Base-by-base conservation (phyloP, 2,329 filamentous ascomycete genomes). In the Sporothrix brasiliensis region DNA sequence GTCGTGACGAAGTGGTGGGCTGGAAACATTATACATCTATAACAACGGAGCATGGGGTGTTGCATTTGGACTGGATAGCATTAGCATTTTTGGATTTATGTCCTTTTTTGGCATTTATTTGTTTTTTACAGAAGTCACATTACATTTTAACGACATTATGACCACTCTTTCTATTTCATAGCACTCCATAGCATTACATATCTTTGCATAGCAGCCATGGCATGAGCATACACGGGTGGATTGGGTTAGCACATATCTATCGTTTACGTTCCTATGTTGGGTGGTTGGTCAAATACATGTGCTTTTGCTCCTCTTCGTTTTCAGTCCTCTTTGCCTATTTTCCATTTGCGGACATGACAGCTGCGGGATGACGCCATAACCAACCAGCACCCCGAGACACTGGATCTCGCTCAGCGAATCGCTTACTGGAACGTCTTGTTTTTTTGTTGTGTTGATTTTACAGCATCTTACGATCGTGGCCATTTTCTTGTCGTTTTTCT, bases 1-100 rank as follows among this genome's bases (percentile, higher is more conserved):
- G 71, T 82, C 81, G 19, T 82, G 71, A 54, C 1, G 10, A 13
- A 6, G 60, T 14, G 13, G n/a, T 0, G 13, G 14, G 16, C 41
- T 7, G 44, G 27, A 9, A 24, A 44, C 44, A 41, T 27, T n/a
- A 67, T 53, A 54, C n/a, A 34, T 34, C 3, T 30, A 16, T 16
- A 16, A 44, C 11, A 41, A 58, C 9, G 58, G 58, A 61, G 21
- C 52, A 67, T 67, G 2, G n/a, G 52, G 11, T 16, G 44, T 49
- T 11, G 50, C 49, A 67, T 67, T 52, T 66, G 47, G 24, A 30
- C 27, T 39, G 63, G 19, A 21, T 24, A 52, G 24, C 13, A 52
- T 27, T 52, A 34, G 34, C 10, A 14, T n/a, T 1, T 27, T 39
- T 41, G 4, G 34, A 21, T 21, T 39, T 63, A 21, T 47, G 54